Base-by-base conservation (phyloP, 108 stramenopile genomes). In the Nitzschia inconspicua region DNA sequence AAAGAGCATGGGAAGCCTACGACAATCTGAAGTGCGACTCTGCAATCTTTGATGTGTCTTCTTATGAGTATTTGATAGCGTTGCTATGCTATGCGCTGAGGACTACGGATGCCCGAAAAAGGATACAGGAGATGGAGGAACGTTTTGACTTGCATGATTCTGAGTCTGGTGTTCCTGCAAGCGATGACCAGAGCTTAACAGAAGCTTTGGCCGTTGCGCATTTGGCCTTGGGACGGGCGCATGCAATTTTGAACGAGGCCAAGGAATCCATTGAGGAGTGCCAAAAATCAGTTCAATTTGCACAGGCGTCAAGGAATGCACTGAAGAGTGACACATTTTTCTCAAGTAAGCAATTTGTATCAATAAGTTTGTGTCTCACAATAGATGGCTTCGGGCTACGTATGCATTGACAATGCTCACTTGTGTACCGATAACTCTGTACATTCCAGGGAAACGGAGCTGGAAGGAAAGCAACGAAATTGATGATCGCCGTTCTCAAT, bases 51-150 rank as follows among this genome's bases (percentile, higher is more conserved):
- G 92, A 94, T 83, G 61, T 76, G 35, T 94, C 92, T 23, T 94
- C 92, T 2, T 94, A 79, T 58, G 92, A 94, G 55, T 89, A 88
- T 77, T 84, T 60, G 14, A 71, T 88, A 14, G 42, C 87, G 11
- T 54, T 84, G 2, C 68, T 94, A 0, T 88, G 78, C 24, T 87
- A 94, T 52, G 78, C 88, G 5, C 44, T 94, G 42, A 70, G 75
- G 39, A 66, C 65, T 4, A 26, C 80, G 30, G 79, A 78, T 27
- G 88, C 88, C 11, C 32, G 37, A 25, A 23, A 48, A 30, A 54
- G 69, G 11, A 80, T 94, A 24, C 29, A 78, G 9, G 65, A 86
- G 44, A 68, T 88, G 65, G 77, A 70, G 47, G 0, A 26, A 19
- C 25, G 44, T 7, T 82, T 86, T 43, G 55, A 63, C 8, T 32